Base-by-base conservation (phyloP, 192 early-diverging fungal genomes). In the Backusella circina region DNA sequence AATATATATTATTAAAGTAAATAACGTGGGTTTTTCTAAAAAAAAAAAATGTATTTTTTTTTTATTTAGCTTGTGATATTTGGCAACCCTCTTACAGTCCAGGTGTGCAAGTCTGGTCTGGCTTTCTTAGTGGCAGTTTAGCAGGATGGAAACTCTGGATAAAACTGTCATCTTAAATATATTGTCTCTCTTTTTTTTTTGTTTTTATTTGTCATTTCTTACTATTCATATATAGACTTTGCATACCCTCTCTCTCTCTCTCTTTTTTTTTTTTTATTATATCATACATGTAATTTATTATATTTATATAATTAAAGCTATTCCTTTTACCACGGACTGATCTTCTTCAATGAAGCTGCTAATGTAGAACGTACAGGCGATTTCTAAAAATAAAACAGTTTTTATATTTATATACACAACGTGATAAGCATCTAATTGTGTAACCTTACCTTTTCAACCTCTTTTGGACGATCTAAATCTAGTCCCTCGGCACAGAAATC, bases 11-110 rank as follows among this genome's bases (percentile, higher is more conserved):
- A 26, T 44, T 31, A 64, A 3, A 61, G 28, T 4, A 47, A 51
- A 30, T 28, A 61, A 28, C 23, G 54, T 23, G 54, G 23, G 26
- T 61, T 28, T 61, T 28, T 61, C 44, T 70, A 41, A 47, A n/a
- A n/a, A n/a, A n/a, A n/a, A n/a, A n/a, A 67, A 57, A 67, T 65
- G 28, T 74, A 37, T 57, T 32, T 37, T 61, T 75, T 69, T 70
- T 33, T 77, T 70, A 36, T 64, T 70, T 83, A 88, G 87, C 80
- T 30, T 89, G 88, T 79, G 88, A 89, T 75, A 78, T 86, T 35
- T 81, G 86, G 72, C 80, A 85, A 38, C 85, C 75, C 37, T 61
- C 72, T n/a, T 83, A 83, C 75, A 85, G 85, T 18, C 79, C 83
- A 73, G 83, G 81, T 9, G 75, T 86, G 65, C 88, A 90, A 64